Percentiles rank a stretch among this genome's conserved stretches.
phyloP scores from a whole-genome alignment of 2,329 filamentous ascomycete species.

The Arthrobotrys sphaeroides region DNA sequence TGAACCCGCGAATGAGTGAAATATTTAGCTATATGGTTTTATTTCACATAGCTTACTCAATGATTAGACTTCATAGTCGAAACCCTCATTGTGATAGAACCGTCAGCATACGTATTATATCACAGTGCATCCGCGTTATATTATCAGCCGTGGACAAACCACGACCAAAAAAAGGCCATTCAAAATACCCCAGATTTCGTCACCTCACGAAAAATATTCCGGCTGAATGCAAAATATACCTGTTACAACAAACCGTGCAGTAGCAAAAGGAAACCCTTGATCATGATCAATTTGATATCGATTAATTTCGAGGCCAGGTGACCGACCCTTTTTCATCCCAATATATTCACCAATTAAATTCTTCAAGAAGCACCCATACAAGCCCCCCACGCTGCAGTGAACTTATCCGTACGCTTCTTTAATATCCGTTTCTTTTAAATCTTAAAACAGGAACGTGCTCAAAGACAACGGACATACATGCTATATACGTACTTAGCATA shows the following conservation, averaged over 20 bases:
- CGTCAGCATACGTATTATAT: neutral
- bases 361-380: neutral
- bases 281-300: neutral
- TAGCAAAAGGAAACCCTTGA: neutral
- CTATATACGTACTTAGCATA: too few species aligned
- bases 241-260: neutral
- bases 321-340: neutral
- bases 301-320: too few species aligned
- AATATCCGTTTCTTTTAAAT: neutral
- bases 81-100: neutral
- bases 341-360: neutral
- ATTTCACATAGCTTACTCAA: neutral
- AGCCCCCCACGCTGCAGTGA: conserved; percentile 1
- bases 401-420: conserved; percentile 12
- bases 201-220: conserved; percentile 6
- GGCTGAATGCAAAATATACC: neutral
- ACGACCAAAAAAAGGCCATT: neutral
- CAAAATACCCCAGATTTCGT: conserved; percentile 6
- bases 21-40: neutral
- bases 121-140: conserved; percentile 2
- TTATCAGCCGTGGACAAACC: neutral
- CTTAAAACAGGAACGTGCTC: conserved; percentile 17
- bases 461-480: too few species aligned
- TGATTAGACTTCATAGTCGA: neutral
- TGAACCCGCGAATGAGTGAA: neutral